These are phyloP conservation scores for Pulveroboletus frians DNA, from an alignment of 768 basidiomycete genomes.

Conservation along the genomic window DNA sequence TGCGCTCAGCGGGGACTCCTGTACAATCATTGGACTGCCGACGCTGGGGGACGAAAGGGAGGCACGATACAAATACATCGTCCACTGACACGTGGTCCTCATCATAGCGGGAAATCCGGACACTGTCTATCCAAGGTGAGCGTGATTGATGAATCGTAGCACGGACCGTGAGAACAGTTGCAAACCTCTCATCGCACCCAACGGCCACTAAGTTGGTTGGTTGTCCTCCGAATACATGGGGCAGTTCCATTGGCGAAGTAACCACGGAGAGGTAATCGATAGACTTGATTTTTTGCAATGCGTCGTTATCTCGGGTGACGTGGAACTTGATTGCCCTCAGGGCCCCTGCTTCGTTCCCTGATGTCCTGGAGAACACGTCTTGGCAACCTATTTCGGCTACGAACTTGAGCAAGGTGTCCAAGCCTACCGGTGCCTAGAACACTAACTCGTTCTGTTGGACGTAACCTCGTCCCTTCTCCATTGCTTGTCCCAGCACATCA, in stretches of 20 bases:
- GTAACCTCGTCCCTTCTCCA: constrained; percentile 18
- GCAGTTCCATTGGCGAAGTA: constrained; percentile 3
- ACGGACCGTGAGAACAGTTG: constrained; percentile 13
- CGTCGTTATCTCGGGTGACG: not conserved
- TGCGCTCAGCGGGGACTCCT: constrained; percentile 24
- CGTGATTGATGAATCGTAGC: constrained; percentile 17
- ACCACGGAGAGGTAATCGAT: not conserved
- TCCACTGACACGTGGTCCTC: constrained; percentile 13
- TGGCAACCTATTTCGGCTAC: constrained; percentile 28
- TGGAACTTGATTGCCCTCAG: constrained; percentile 28
- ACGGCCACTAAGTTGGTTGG: not conserved
- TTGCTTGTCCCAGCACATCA: constrained; percentile 26
- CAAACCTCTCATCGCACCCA: constrained; percentile 3
- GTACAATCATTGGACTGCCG: constrained; percentile 16
- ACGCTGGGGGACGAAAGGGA: constrained; percentile 23
- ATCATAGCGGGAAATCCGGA: constrained; percentile 10
- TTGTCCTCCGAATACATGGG: not conserved
- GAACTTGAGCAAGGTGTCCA: constrained; percentile 29
- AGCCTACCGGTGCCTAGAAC: constrained; percentile 28
- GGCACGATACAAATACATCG: constrained; percentile 1
- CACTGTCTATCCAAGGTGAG: constrained; percentile 6
- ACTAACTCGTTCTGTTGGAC: constrained; percentile 24
- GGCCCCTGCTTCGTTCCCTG: constrained; percentile 24
- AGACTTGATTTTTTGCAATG: not conserved
- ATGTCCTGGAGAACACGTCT: constrained; percentile 22